Evolutionary conservation across 2,329 filamentous ascomycete species (phyloP).

Genomic region (Penicillium freii): DNA sequence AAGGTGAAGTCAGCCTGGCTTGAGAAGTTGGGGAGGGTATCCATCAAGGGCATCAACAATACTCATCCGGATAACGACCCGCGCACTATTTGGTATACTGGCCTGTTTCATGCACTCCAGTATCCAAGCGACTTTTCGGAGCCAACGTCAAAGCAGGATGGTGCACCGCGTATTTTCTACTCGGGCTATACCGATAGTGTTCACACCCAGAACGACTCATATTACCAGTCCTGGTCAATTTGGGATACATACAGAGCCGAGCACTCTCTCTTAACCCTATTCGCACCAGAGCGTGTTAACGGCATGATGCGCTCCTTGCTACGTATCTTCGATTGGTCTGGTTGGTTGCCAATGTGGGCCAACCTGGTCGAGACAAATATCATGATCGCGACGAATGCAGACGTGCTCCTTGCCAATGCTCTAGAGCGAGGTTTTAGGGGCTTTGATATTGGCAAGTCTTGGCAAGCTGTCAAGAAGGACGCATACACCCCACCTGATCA

Average conservation of each 20-base stretch:
- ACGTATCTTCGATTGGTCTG: conserved; percentile 49
- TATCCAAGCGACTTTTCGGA: conserved; percentile 52
- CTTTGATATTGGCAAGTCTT: conserved; percentile 47
- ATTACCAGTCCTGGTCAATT: conserved; percentile 53
- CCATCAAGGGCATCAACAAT: conserved; percentile 45
- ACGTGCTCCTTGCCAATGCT: conserved; percentile 51
- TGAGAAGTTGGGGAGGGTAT: conserved; percentile 47
- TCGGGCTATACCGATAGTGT: conserved; percentile 50
- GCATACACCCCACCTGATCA: conserved; percentile 47
- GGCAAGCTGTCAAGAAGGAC: conserved; percentile 47
- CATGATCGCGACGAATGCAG: conserved; percentile 52
- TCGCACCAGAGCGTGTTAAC: conserved; percentile 49
- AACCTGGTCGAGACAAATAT: conserved; percentile 53
- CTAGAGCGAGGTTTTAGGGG: conserved; percentile 43
- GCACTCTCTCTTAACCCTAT: conserved; percentile 47
- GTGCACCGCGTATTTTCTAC: conserved; percentile 38
- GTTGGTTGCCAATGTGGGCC: conserved; percentile 51
- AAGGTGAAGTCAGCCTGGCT: conserved; percentile 46
- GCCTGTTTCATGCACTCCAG: conserved; percentile 49
- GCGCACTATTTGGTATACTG: conserved; percentile 49
- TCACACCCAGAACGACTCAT: conserved; percentile 45
- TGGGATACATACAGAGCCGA: conserved; percentile 53
- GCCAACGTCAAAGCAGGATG: conserved; percentile 29
- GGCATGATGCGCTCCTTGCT: conserved; percentile 50
- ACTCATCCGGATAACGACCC: conserved; percentile 45